A percentile compares a stretch with the other conserved stretches of the same genome.
Evolutionary conservation across 768 basidiomycete species (phyloP).

Genomic region (Rhodosporidiobolus sp.): DNA sequence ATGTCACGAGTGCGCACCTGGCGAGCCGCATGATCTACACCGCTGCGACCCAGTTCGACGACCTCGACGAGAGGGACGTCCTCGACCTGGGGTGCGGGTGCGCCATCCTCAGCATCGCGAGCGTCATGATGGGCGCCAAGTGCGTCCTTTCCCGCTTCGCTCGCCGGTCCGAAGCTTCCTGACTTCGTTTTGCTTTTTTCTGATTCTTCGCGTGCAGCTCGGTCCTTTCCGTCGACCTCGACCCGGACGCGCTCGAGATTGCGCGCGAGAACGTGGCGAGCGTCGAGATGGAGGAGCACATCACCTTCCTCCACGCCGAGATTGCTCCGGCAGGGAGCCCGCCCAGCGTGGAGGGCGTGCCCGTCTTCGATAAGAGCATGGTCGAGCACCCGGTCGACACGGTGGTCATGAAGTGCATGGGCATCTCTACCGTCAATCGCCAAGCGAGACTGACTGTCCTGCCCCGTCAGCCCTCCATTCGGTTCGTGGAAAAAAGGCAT

Average conservation of each 20-base stretch:
- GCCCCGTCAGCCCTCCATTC: slow-evolving; percentile 34
- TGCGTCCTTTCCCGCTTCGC: slow-evolving; percentile 1
- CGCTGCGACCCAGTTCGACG: slow-evolving; percentile 39
- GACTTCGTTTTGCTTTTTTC: background rate
- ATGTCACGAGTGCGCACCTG: slow-evolving; percentile 41
- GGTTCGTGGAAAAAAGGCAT: slow-evolving; percentile 44
- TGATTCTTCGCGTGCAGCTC: slow-evolving; percentile 21
- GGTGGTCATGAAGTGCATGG: slow-evolving; percentile 36
- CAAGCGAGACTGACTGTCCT: too few relatives aligned
- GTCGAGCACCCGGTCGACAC: slow-evolving; percentile 18
- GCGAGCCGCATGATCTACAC: slow-evolving; percentile 44
- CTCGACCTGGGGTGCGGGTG: slow-evolving; percentile 44
- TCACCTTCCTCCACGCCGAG: slow-evolving; percentile 39
- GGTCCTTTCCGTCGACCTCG: slow-evolving; percentile 42
- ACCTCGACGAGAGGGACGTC: slow-evolving; percentile 41
- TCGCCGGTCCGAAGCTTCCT: too few relatives aligned
- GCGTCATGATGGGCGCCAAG: slow-evolving; percentile 42
- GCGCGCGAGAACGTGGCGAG: slow-evolving; percentile 41
- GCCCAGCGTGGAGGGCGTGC: background rate
- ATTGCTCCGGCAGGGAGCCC: slow-evolving; percentile 6
- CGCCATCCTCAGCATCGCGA: slow-evolving; percentile 40
- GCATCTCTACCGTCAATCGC: background rate
- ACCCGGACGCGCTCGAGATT: slow-evolving; percentile 38
- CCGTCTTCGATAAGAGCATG: slow-evolving; percentile 3
- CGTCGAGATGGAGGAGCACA: slow-evolving; percentile 43